Conservation (phyloP, 1,139 yeast species). For the Pichia cactophila region DNA sequence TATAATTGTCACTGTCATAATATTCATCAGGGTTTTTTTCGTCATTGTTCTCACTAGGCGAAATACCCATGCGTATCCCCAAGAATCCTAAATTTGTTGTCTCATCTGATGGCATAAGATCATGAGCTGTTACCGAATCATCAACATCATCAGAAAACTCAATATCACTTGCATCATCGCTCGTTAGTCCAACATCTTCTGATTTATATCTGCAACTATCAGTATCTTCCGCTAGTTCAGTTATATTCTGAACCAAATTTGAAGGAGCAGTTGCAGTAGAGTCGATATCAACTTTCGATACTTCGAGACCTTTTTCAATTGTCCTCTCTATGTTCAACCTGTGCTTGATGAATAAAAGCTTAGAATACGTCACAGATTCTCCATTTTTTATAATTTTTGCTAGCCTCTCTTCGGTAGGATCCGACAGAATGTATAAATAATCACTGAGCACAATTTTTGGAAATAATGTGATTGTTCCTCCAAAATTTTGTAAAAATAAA, state of each 20-base stretch:
- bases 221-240: constrained; percentile 4
- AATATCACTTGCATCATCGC: constrained; percentile 1
- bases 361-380: constrained; percentile 60
- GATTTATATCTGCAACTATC: constrained; percentile 1
- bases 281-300: constrained; percentile 11
- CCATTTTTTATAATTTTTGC: constrained; percentile 55
- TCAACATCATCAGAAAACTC: constrained; percentile 2
- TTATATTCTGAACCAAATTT: constrained; percentile 8
- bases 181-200: not conserved
- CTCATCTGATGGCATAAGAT: not conserved
- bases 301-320: constrained; percentile 41
- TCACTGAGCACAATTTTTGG: constrained; percentile 57
- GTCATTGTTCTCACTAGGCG: not conserved
- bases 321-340: constrained; percentile 58
- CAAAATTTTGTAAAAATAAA: constrained; percentile 65
- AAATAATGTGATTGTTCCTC: constrained; percentile 73
- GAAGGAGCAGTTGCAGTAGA: constrained; percentile 10
- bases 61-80: constrained; percentile 14
- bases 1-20: constrained; percentile 7
- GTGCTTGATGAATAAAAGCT: constrained; percentile 55
- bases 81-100: constrained; percentile 16
- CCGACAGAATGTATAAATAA: constrained; percentile 58
- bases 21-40: not conserved
- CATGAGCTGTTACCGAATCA: constrained; percentile 14
- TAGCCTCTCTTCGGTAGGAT: constrained; percentile 55